Base-by-base conservation (phyloP, 768 basidiomycete species). In the Xerocomellus chrysenteron region DNA sequence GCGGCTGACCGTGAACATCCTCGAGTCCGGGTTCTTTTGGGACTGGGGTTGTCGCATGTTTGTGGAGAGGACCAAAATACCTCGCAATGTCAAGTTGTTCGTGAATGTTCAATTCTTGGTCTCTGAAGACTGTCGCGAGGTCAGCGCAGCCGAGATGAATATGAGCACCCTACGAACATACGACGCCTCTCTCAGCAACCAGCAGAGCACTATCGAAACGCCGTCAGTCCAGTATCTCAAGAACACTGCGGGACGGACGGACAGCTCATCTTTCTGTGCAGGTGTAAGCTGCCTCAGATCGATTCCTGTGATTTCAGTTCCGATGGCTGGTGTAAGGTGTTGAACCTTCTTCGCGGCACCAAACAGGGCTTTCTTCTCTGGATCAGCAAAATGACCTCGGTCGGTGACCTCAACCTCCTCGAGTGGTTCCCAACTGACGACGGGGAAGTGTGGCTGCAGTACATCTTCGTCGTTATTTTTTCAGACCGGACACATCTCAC, bases 191-290 rank as follows among this genome's bases (percentile, higher is more conserved):
- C 67, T 92, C 89, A 2, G 85, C 90, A 46, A 86, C 79, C 37
- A 93, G 78, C 16, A 92, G 73, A 5, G 88, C 87, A 4, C 88
- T 88, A 60, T 24, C 57, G 30, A 51, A 21, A 58, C 28, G 11
- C 50, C 42, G 33, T 63, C 42, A 64, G 52, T 54, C 46, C n/a
- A n/a, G 41, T 45, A 26, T n/a, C 17, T 32, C 42, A 13, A 47
- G 50, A 32, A 13, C 1, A 21, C 13, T 1, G 12, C 30, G 19
- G 8, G 21, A 47, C 19, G 28, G 37, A 71, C 83, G 60, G 60
- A 90, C 88, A 92, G 76, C 64, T 92, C 90, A 65, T 92, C 88
- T 73, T 89, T 92, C 70, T 92, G 89, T 30, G 73, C 56, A 54
- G 80, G 75, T 3, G 84, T 78, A 10, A 92, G 75, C 63, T 88